Evolutionary conservation across 768 basidiomycete species (phyloP), one percentile per base, ranked within the genome.

Genomic region (Podaxis pistillaris): DNA sequence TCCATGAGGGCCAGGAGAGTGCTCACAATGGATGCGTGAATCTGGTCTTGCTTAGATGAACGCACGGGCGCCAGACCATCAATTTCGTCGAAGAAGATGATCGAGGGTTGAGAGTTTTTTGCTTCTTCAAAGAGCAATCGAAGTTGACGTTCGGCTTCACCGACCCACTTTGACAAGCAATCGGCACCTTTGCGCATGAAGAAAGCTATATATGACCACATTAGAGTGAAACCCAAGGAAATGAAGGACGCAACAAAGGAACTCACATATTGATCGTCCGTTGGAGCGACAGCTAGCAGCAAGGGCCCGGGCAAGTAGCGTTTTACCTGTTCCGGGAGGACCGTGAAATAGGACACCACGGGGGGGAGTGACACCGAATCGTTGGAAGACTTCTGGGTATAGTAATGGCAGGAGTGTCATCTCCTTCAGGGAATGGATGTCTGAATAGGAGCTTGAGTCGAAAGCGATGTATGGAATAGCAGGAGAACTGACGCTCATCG

Each of bases 151-250:
- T 98, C 97, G 4, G 97, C 96, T 76, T 99, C 97, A 57, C 97
- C 97, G 12, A 99, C 97, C 96, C 96, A 99, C 78, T 99, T 99
- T 6, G 94, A 96, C 30, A 98, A 81, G 67, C 92, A 93, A 74
- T 99, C 97, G 37, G 97, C 97, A 19, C 97, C 97, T 77, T 99
- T 99, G 54, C 97, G 90, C 97, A 99, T 98, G 82, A 96, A 99
- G 80, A 99, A 99, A 1, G 97, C 95, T 96, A 67, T 15, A 28
- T 22, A 46, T 30, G 22, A n/a, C 8, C 44, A 64, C 11, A 40
- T 22, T 63, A 24, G 19, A 19, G 44, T 15, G 37, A 19, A 47
- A 55, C 33, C 58, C 30, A 19, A 22, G 19, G 58, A 49, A 4
- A 46, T 8, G 52, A 51, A 37, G 52, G 24, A n/a, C n/a, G 53